Percentiles rank a stretch among this genome's conserved stretches.
Evolutionary conservation across 179 eudicot genomes (phyloP).

Genomic region (Beta macrorhiza): DNA sequence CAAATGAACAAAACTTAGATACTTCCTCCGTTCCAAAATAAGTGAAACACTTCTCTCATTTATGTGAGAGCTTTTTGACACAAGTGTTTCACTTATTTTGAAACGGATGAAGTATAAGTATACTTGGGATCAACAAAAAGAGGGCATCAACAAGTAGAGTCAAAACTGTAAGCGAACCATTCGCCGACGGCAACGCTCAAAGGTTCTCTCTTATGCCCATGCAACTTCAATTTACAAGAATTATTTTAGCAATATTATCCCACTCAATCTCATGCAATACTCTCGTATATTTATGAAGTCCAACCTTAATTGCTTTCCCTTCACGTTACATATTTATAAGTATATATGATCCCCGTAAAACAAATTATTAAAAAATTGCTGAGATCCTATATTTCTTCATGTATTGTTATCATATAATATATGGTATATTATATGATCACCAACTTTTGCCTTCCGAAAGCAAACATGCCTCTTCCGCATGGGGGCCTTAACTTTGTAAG

Average conservation of each 20-base stretch:
- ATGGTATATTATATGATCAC: conserved; percentile 8
- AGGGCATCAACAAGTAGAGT: conserved; percentile 11
- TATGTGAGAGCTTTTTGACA: no score
- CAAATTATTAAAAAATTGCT: not conserved
- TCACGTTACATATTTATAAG: not conserved
- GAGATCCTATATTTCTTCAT: conserved; percentile 19
- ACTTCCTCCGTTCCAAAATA: no score
- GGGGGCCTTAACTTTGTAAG: conserved; percentile 10
- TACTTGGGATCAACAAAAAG: conserved; percentile 26
- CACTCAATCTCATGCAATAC: conserved; percentile 6
- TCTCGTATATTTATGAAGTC: not conserved
- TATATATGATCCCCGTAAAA: conserved; percentile 18
- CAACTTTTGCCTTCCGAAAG: conserved; percentile 36
- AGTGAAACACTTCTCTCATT: no score
- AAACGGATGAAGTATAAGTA: no score
- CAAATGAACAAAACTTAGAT: not conserved
- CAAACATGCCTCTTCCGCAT: conserved; percentile 34
- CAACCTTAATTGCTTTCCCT: conserved; percentile 5
- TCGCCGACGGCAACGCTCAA: conserved; percentile 29
- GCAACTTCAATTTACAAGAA: conserved; percentile 26
- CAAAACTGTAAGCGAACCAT: conserved; percentile 22
- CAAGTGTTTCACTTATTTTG: no score
- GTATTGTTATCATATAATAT: conserved; percentile 1
- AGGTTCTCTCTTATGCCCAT: conserved; percentile 17
- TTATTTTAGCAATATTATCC: not conserved